Conservation (phyloP, 164 flowering plant species). For the Aristolochia fimbriata region DNA sequence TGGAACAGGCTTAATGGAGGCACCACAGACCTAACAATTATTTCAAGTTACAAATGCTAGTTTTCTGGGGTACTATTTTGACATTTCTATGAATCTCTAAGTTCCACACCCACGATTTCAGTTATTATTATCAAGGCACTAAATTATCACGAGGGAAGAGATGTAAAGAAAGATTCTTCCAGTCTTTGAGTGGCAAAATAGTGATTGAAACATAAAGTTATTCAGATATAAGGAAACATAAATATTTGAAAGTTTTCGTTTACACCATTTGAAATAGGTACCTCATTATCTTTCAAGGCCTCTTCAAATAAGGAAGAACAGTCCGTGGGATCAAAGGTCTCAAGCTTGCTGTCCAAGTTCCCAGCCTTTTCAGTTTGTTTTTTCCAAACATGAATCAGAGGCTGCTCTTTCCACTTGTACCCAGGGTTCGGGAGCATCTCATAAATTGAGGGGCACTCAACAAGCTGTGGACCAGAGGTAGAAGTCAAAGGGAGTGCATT, state of each 20-base stretch:
- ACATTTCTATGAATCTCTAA: no score
- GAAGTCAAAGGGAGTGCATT: neutral
- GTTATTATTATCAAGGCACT: no score
- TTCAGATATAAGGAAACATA: neutral
- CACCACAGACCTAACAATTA: no score
- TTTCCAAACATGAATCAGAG: conserved; percentile 72
- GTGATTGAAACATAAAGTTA: neutral
- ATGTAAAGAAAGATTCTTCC: no score
- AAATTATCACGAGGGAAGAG: no score
- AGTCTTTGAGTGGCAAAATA: neutral
- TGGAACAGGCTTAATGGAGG: no score
- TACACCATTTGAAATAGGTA: conserved; percentile 10
- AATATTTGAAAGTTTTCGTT: neutral
- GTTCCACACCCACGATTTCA: no score
- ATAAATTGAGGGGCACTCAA: conserved; percentile 91
- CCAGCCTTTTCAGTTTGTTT: conserved; percentile 34
- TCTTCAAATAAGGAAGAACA: conserved; percentile 40
- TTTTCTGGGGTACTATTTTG: no score
- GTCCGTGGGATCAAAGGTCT: conserved; percentile 46
- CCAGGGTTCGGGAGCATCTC: conserved; percentile 86
- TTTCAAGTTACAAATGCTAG: no score
- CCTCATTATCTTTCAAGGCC: conserved; percentile 75
- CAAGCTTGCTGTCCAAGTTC: conserved; percentile 28
- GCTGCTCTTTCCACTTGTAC: conserved; percentile 61
- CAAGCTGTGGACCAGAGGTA: conserved; percentile 35